phyloP scores from a whole-genome alignment of 106 monocot genomes.

The Iris macrosiphon region DNA sequence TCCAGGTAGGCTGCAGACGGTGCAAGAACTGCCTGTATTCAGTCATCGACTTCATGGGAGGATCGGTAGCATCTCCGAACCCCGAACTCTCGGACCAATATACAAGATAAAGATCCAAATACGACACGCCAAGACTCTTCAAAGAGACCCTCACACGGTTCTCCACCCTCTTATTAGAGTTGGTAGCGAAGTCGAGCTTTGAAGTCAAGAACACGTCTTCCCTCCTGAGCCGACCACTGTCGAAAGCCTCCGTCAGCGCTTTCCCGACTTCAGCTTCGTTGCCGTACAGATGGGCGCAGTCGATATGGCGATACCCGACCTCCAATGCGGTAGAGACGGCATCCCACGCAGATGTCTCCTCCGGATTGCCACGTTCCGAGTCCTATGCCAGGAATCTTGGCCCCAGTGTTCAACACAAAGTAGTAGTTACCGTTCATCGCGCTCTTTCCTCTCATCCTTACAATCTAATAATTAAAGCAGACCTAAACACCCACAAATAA shows the following conservation, averaged over 20 bases:
- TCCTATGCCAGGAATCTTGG: constrained; percentile 78
- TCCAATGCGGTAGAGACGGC: constrained; percentile 53
- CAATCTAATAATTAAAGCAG: neutral
- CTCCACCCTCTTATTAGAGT: constrained; percentile 76
- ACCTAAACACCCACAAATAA: neutral
- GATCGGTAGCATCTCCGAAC: constrained; percentile 83
- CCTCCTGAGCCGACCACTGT: constrained; percentile 48
- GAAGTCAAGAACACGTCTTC: constrained; percentile 90
- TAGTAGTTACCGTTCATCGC: constrained; percentile 12
- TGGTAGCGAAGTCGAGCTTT: constrained; percentile 65
- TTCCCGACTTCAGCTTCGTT: constrained; percentile 81
- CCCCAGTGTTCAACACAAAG: constrained; percentile 68
- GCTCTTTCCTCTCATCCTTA: constrained; percentile 43
- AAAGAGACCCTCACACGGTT: constrained; percentile 68
- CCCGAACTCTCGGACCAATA: constrained; percentile 81
- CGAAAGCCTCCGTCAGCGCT: constrained; percentile 52
- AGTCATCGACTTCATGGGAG: constrained; percentile 59
- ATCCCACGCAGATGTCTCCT: constrained; percentile 65
- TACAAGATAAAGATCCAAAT: constrained; percentile 89
- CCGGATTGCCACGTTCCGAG: constrained; percentile 81
- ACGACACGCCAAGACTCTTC: constrained; percentile 71
- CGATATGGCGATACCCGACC: constrained; percentile 73
- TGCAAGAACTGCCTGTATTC: constrained; percentile 75
- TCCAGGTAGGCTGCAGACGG: constrained; percentile 76
- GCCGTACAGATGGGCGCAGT: constrained; percentile 86